Evolutionary conservation across 306 rosid genomes (phyloP).

Genomic region (barrel medic (Medicago truncatula)): DNA sequence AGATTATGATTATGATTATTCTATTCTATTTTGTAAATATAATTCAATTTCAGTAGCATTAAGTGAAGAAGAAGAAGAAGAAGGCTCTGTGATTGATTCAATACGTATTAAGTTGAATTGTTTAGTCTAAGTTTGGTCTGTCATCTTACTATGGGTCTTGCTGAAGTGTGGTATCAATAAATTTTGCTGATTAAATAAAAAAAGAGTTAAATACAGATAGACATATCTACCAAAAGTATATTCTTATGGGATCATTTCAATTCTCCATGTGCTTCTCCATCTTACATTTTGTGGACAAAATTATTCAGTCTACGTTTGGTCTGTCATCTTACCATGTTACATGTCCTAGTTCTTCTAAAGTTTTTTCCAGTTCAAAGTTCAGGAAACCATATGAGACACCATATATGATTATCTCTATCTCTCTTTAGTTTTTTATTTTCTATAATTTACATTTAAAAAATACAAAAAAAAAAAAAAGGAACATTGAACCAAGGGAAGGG

Average conservation of each 20-base stretch:
- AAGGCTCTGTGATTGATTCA: no score
- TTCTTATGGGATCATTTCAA: not conserved
- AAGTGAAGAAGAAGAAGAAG: no score
- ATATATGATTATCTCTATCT: no score
- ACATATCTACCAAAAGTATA: not conserved
- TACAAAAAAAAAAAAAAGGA: not conserved
- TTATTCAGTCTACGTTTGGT: not conserved
- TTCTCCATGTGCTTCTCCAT: not conserved
- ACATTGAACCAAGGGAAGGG: slow-evolving; percentile 12
- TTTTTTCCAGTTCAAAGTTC: not conserved
- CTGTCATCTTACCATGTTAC: not conserved
- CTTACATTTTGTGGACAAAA: not conserved
- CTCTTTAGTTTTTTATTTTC: not conserved
- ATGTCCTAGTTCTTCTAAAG: not conserved
- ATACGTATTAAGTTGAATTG: no score
- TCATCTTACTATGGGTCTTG: no score
- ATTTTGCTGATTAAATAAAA: no score
- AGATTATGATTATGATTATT: no score
- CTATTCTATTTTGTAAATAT: no score
- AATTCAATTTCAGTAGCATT: no score
- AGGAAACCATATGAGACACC: not conserved
- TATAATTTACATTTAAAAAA: not conserved
- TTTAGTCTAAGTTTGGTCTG: no score
- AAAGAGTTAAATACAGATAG: no score
- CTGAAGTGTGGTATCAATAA: no score